A percentile compares a stretch with the other conserved stretches of the same genome.
Evolutionary conservation across 2,329 filamentous ascomycete genomes (phyloP).

Genomic region (Cadophora gregata): DNA sequence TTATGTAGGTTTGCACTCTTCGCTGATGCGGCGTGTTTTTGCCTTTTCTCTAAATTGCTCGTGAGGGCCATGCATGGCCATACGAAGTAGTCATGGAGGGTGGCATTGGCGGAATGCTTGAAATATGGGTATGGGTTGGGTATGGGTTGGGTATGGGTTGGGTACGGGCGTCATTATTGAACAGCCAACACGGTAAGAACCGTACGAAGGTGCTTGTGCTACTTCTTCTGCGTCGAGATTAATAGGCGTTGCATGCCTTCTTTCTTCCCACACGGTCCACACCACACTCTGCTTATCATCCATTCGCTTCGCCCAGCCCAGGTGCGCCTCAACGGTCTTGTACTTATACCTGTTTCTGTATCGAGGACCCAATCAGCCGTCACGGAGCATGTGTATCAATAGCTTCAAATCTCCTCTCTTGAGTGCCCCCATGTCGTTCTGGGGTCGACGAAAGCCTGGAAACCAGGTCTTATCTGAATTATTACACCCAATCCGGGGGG

Average conservation of each 20-base stretch:
- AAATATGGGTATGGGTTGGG: conserved; percentile 7
- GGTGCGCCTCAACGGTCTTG: conserved; percentile 21
- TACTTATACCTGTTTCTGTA: conserved; percentile 20
- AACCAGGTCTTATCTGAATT: not conserved
- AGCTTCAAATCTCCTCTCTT: conserved; percentile 27
- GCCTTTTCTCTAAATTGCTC: not conserved
- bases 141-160: no score
- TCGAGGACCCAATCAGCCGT: conserved; percentile 23
- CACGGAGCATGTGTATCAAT: conserved; percentile 18
- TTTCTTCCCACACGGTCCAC: no score
- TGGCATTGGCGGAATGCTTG: not conserved
- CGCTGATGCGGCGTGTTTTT: not conserved
- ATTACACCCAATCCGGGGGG: conserved; percentile 2
- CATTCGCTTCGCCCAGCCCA: not conserved
- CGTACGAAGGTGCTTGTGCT: not conserved
- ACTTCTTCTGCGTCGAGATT: conserved; percentile 16
- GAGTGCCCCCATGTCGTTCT: not conserved
- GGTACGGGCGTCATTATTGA: no score
- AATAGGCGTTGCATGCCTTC: conserved; percentile 12
- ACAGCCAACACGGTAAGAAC: not conserved
- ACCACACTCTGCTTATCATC: conserved; percentile 7
- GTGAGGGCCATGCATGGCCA: not conserved
- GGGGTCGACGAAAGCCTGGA: conserved; percentile 10
- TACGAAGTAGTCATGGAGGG: not conserved
- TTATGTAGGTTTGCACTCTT: conserved; percentile 10